These are phyloP conservation scores for Xylaria nigripes DNA, from an alignment of 495 filamentous ascomycete species.

Conservation along the genomic window DNA sequence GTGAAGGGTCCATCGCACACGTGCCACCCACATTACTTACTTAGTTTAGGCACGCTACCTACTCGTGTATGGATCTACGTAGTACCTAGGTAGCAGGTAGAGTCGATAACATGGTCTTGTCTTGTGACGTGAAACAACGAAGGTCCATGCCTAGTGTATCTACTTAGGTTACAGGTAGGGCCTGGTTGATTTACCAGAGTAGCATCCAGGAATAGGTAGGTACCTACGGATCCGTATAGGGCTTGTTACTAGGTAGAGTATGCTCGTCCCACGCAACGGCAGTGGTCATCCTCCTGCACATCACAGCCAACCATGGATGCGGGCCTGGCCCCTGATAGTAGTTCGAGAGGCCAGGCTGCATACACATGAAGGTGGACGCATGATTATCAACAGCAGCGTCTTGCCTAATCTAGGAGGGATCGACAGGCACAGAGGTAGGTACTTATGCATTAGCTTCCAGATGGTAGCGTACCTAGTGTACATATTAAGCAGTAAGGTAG, in stretches of 20 bases:
- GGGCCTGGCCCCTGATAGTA: neutral
- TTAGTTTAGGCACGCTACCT: neutral
- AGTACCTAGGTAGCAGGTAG: no score
- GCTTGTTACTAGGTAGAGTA: constrained; percentile 5
- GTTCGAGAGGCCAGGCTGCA: neutral
- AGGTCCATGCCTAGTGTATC: neutral
- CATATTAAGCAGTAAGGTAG: no score
- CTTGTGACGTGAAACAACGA: neutral
- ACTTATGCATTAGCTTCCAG: no score
- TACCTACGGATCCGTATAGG: no score
- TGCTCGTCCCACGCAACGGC: neutral
- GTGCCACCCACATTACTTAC: no score
- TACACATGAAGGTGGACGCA: neutral
- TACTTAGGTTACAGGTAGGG: no score
- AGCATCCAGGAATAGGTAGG: constrained; percentile 6
- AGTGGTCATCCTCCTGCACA: constrained; percentile 3
- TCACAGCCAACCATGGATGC: neutral
- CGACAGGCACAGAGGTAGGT: constrained; percentile 4
- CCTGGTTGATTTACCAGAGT: no score
- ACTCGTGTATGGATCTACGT: neutral
- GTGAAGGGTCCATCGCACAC: neutral
- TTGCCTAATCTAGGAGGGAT: constrained; percentile 1
- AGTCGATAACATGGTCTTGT: neutral
- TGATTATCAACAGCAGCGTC: neutral
- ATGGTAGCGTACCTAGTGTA: no score